Evolutionary conservation across 768 basidiomycete genomes (phyloP), one percentile per base, ranked within the genome.

Genomic region (Lactifluus pinguis): DNA sequence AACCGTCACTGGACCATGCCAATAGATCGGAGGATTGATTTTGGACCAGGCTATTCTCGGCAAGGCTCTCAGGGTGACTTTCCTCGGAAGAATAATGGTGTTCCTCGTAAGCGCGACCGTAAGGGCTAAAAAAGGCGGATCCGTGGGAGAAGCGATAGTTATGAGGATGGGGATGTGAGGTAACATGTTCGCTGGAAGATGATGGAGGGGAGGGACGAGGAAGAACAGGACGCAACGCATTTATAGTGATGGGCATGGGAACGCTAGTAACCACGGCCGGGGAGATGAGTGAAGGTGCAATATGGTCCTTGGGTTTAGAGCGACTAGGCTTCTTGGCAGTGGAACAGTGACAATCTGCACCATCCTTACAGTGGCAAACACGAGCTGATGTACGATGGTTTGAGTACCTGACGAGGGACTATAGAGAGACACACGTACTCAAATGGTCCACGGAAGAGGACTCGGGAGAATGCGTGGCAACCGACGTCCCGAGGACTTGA

Each of bases 401-500:
- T 51, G 17, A 61, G 50, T 9, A 8, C n/a, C 7, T 3, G 10
- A 19, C 13, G 6, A 19, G 13, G 29, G 6, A n/a, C 5, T 7
- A 49, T 7, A 17, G 17, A 19, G 25, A 39, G 41, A 34, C 29
- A 34, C 29, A 45, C 67, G 1, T 13, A 68, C 71, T 48, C 74
- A 83, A 78, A 72, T 79, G 78, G 68, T 87, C 84, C 58, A 84
- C 83, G 67, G 86, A 77, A 53, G 76, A 76, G 65, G 78, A 76
- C 66, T 85, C 83, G 25, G 72, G 68, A 52, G 68, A 65, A 64
- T 76, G 76, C 65, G 73, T 69, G 62, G 78, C 77, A 70, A 80
- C 78, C 79, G 79, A 81, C 77, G 83, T 79, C 78, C 80, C 84
- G 76, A 86, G 77, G 72, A 81, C 80, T 72, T 81, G 77, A 17